Evolutionary conservation across 208 protist species (phyloP).

Genomic region (Herpetomonas tarakana): DNA sequence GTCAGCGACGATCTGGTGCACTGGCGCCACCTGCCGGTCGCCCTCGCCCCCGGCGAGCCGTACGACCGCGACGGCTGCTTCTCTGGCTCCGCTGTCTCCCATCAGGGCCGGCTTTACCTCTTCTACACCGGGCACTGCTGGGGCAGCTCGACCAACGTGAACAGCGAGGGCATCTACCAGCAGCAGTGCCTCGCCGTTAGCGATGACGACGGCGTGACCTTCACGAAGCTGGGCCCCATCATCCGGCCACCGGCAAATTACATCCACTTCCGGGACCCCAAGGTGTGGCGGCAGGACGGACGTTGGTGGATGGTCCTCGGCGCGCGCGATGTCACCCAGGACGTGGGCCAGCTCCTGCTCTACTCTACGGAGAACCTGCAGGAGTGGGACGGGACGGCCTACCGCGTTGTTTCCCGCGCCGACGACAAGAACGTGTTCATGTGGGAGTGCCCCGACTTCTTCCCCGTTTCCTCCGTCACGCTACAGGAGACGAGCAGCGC

Average conservation of each 20-base stretch:
- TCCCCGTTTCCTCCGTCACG: no score
- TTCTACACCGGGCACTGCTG: constrained; percentile 58
- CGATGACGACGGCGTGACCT: constrained; percentile 29
- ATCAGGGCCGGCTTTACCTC: constrained; percentile 34
- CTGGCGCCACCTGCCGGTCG: constrained; percentile 38
- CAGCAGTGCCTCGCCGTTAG: constrained; percentile 59
- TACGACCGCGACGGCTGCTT: constrained; percentile 53
- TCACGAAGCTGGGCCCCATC: constrained; percentile 30
- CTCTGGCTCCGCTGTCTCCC: constrained; percentile 37
- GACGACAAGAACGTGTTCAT: constrained; percentile 51
- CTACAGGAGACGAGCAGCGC: no score
- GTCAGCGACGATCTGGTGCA: constrained; percentile 40
- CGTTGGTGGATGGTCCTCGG: constrained; percentile 46
- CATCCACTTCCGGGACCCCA: constrained; percentile 43
- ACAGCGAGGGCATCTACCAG: constrained; percentile 26
- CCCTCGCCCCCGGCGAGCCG: constrained; percentile 30
- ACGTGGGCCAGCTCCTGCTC: constrained; percentile 35
- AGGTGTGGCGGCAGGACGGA: constrained; percentile 31
- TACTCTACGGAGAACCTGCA: constrained; percentile 25
- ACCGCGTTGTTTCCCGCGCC: constrained; percentile 18
- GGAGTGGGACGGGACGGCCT: constrained; percentile 31
- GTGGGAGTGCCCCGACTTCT: constrained; percentile 54
- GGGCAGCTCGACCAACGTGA: constrained; percentile 11
- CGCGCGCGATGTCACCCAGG: constrained; percentile 24
- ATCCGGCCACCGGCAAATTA: constrained; percentile 24